Evolutionary conservation across 176 grass and related monocot genomes (phyloP), one percentile per base, ranked within the genome.

Genomic region (Phoenix roebelenii): DNA sequence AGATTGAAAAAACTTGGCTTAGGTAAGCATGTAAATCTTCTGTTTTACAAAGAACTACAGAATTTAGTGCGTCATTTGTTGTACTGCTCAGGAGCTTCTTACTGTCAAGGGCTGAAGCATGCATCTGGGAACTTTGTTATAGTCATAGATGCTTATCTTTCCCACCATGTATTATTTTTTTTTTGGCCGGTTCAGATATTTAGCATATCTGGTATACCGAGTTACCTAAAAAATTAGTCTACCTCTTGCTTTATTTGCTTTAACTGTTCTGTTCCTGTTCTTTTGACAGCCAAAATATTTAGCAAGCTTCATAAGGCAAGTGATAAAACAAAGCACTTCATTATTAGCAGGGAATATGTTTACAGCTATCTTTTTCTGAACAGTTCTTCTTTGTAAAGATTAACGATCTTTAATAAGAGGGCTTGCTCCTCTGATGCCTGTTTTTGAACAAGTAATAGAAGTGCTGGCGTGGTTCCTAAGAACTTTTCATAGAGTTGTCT

Each of bases 131-230:
- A 98, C 58, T 92, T 88, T 29, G 76, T 98, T 76, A 57, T 92
- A 29, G 92, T 88, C 52, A 88, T 98, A 84, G 87, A 98, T 76
- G 93, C 87, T 0, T 84, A 98, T 67, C 73, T 91, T 30, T 88
- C 93, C 63, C 93, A 98, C 58, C 87, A 92, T 76, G 93, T 88
- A 85, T 65, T 25, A 56, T 67, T 56, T 54, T 16, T 44, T 52
- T 51, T 61, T 26, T 62, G 35, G 55, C 28, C 3, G 5, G 28
- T 50, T 50, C 18, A 61, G 22, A 44, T 12, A 22, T 3, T 28
- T 3, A 28, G 28, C 19, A 5, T 55, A 15, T 22, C 19, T 74
- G 28, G 28, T 29, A 29, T 15, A 29, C 4, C 15, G 15, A 59
- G 49, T 86, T 30, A 55, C 0, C 4, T 29, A 29, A 4, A 25